phyloP scores from a whole-genome alignment of 306 rosid genomes.

The Pyrus betulifolia region DNA sequence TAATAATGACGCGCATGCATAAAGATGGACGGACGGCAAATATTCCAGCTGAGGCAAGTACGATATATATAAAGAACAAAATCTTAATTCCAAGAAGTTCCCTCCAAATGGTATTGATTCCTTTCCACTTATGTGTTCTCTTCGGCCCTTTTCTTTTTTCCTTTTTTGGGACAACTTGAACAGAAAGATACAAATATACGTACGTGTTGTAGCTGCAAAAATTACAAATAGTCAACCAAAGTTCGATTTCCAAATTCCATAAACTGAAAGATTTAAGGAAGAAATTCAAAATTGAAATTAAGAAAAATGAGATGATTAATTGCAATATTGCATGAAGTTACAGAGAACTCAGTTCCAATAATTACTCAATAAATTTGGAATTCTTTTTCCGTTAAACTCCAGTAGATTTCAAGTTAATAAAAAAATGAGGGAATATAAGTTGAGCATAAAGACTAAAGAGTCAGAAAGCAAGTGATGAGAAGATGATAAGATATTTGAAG shows the following conservation, averaged over 20 bases:
- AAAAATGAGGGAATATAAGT: slow-evolving; percentile 18
- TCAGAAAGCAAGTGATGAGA: slow-evolving; percentile 21
- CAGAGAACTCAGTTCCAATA: too few relatives aligned
- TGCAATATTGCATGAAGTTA: neutral
- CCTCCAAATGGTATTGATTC: neutral
- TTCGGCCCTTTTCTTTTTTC: neutral
- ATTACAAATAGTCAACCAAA: neutral
- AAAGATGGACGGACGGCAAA: neutral
- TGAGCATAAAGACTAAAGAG: slow-evolving; percentile 2
- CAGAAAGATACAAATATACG: neutral
- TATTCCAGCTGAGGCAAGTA: slow-evolving; percentile 24
- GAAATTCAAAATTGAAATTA: neutral
- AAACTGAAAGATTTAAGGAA: neutral
- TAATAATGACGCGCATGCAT: neutral
- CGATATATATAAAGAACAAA: slow-evolving; percentile 18
- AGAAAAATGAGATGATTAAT: neutral
- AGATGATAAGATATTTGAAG: slow-evolving; percentile 24
- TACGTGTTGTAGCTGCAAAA: neutral
- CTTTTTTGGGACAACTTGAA: neutral
- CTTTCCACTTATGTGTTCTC: neutral
- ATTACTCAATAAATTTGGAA: neutral
- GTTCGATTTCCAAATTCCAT: neutral
- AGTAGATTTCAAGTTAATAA: neutral
- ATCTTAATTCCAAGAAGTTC: slow-evolving; percentile 17
- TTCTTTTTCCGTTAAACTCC: neutral